Evolutionary conservation across 202 grass and related monocot genomes (phyloP), one percentile per base, ranked within the genome.

Genomic region (Hordeum pubiflorum): DNA sequence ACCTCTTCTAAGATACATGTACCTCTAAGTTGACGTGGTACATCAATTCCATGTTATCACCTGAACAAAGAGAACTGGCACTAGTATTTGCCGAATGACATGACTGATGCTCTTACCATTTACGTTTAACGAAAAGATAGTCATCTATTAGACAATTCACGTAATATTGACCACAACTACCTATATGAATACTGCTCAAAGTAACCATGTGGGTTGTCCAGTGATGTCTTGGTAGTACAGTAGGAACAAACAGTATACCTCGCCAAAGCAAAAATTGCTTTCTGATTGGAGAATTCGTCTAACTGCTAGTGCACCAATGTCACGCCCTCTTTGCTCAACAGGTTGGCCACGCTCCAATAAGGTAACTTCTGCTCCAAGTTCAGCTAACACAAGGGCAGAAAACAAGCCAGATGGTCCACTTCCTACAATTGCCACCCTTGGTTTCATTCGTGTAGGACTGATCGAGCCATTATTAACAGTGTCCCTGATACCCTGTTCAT

Each of bases 261-360:
- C 95, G 75, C 95, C 95, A 72, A 97, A 97, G 74, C 95, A 94
- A 89, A 94, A 97, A 76, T 97, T 97, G 72, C 95, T 97, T 72
- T 98, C 95, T 36, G 81, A 80, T 50, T 89, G 86, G 50, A 98
- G 80, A 70, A 98, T 76, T 82, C 68, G 83, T 77, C 95, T 86
- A 82, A 98, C 95, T 83, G 91, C 92, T 70, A 98, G 77, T 41
- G 95, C 95, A 61, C 95, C 95, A 93, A 98, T 98, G 80, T 94
- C 95, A 80, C 90, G 88, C 26, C 95, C 95, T 89, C 95, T 89
- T 88, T 91, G 81, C 82, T 98, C 95, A 69, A 98, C 95, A 46
- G 95, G 62, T 79, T 98, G 90, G 61, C 95, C 95, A 84, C 92
- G 93, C 82, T 98, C 95, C 64, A 98, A 77, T 80, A 98, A 89